phyloP scores from a whole-genome alignment of 1,284 basidiomycete genomes.

The Taiwanofungus camphoratus region DNA sequence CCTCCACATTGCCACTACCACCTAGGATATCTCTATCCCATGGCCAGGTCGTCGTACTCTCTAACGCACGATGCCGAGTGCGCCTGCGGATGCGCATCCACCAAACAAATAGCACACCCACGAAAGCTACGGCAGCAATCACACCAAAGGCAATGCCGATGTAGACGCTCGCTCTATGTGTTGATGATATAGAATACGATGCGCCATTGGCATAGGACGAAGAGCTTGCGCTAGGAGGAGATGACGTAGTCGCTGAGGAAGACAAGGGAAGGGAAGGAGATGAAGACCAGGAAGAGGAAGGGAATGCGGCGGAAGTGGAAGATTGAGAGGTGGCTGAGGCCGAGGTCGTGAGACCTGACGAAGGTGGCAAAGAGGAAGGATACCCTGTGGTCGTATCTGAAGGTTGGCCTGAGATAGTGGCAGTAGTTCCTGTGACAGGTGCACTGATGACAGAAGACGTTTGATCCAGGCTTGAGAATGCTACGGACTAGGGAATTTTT shows the following conservation, averaged over 20 bases:
- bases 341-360: not conserved
- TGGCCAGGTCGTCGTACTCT: slow-evolving; percentile 26
- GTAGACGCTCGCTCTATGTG: slow-evolving; percentile 35
- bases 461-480: not conserved
- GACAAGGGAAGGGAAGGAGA: not conserved
- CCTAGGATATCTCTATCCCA: slow-evolving; percentile 21
- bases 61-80: slow-evolving; percentile 26
- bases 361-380: not conserved
- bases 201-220: slow-evolving; percentile 1
- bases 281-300: slow-evolving; percentile 4
- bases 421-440: not conserved
- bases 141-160: slow-evolving; percentile 39
- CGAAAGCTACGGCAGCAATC: slow-evolving; percentile 33
- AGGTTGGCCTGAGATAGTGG: too few species aligned
- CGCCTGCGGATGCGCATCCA: slow-evolving; percentile 33
- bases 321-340: not conserved
- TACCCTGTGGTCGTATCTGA: not conserved
- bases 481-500: too few species aligned
- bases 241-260: not conserved
- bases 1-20: slow-evolving; percentile 9
- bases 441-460: not conserved
- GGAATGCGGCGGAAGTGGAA: not conserved
- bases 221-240: slow-evolving; percentile 2
- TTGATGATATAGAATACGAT: not conserved
- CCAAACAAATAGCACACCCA: slow-evolving; percentile 37